These are phyloP conservation scores for Clarireedia homoeocarpa DNA, from an alignment of 2,329 filamentous ascomycete genomes.

Conservation along the genomic window DNA sequence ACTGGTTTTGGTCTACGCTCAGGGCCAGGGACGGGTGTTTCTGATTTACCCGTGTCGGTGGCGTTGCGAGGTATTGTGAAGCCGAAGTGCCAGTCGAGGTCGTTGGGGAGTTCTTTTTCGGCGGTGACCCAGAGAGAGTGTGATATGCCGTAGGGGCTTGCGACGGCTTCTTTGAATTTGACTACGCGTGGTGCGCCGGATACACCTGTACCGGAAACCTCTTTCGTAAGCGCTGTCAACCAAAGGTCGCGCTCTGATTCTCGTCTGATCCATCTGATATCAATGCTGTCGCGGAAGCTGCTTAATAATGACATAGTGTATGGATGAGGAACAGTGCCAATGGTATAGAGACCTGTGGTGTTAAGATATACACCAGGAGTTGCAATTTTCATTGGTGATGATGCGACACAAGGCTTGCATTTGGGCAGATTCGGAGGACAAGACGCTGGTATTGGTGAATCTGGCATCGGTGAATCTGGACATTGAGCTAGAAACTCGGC, in stretches of 20 bases:
- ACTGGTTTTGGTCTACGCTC: slow-evolving; percentile 46
- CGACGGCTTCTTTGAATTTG: slow-evolving; percentile 74
- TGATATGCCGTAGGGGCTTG: slow-evolving; percentile 53
- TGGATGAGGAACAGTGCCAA: slow-evolving; percentile 85
- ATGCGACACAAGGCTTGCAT: slow-evolving; percentile 66
- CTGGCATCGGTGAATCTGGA: slow-evolving; percentile 61
- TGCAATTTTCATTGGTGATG: slow-evolving; percentile 57
- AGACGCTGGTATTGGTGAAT: slow-evolving; percentile 58
- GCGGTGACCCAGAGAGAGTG: slow-evolving; percentile 76
- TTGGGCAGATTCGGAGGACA: slow-evolving; percentile 75
- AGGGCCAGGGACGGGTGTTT: slow-evolving; percentile 50
- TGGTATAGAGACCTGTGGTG: slow-evolving; percentile 63
- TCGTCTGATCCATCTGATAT: slow-evolving; percentile 57
- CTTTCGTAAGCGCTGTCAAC: slow-evolving; percentile 63
- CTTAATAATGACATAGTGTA: slow-evolving; percentile 71
- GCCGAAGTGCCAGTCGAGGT: slow-evolving; percentile 84
- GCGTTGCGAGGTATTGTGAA: slow-evolving; percentile 63
- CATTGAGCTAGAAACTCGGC: slow-evolving; percentile 72
- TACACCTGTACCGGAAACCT: slow-evolving; percentile 56
- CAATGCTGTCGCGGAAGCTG: slow-evolving; percentile 51
- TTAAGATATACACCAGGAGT: slow-evolving; percentile 65
- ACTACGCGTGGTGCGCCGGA: slow-evolving; percentile 59
- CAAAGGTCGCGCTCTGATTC: slow-evolving; percentile 69
- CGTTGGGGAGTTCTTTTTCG: slow-evolving; percentile 48
- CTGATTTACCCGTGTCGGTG: slow-evolving; percentile 44